phyloP scores from a whole-genome alignment of 2,329 filamentous ascomycete species.

The Paraphaeosphaeria minitans region DNA sequence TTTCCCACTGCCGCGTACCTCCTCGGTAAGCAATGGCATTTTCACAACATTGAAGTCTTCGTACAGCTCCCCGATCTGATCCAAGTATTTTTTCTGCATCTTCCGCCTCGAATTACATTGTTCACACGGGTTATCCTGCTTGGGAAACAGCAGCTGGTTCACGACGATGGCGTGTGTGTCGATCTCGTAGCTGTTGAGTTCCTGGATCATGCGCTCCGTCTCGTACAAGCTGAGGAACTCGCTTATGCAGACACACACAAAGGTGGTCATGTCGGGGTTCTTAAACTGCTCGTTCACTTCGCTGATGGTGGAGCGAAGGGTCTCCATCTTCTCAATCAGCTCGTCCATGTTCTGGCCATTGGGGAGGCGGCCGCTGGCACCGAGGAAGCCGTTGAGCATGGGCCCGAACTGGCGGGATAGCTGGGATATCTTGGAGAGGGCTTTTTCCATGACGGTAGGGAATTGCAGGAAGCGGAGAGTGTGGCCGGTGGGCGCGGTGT shows the following conservation, averaged over 20 bases:
- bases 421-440: conserved; percentile 94
- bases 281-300: conserved; percentile 99
- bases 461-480: conserved; percentile 98
- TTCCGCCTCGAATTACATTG: conserved; percentile 93
- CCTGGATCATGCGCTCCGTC: conserved; percentile 99
- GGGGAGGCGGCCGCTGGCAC: conserved; percentile 75
- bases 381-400: conserved; percentile 91
- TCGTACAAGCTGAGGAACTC: conserved; percentile 97
- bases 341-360: conserved; percentile 93
- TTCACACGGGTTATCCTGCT: conserved; percentile 81
- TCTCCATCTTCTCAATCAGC: conserved; percentile 92
- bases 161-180: conserved; percentile 98
- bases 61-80: conserved; percentile 98
- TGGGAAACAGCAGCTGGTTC: conserved; percentile 95
- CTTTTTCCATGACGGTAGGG: conserved; percentile 96
- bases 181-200: conserved; percentile 89
- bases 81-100: conserved; percentile 99
- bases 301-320: conserved; percentile 86
- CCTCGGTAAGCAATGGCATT: conserved; percentile 95
- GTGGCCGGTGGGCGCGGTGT: conserved; percentile 96
- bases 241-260: conserved; percentile 97
- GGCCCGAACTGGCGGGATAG: conserved; percentile 93
- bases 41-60: conserved; percentile 99
- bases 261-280: conserved; percentile 91
- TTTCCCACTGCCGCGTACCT: conserved; percentile 93